Base-by-base conservation (phyloP, 768 basidiomycete species). In the Lactarius hatsudake region DNA sequence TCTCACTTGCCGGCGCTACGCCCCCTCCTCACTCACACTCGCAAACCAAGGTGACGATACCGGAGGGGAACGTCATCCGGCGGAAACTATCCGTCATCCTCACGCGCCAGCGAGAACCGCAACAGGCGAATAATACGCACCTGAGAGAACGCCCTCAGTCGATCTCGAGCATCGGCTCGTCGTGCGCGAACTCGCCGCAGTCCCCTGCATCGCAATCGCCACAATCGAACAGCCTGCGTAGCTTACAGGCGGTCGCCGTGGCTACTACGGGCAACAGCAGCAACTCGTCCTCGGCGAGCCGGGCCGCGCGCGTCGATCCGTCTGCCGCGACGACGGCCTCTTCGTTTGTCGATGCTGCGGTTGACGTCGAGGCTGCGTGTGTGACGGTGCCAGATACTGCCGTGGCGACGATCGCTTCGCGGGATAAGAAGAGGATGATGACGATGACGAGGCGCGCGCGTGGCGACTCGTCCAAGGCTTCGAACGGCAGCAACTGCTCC, bases 161-260 rank as follows among this genome's bases (percentile, higher is more conserved):
- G 1, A 75, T 85, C 70, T 81, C 83, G 26, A 90, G 88, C 73
- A 81, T 78, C 67, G 84, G 83, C 72, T 63, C 61, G 6, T 63
- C 62, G 2, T n/a, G 61, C n/a, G 45, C 20, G 3, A 34, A 34
- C 10, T 77, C 79, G 5, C 79, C 81, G 10, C 85, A 84, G 72
- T 75, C 48, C 0, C 48, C n/a, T 13, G 23, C 48, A 1, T 51
- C 48, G 3, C 48, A 51, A 51, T 77, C 79, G 3, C 79, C 81
- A 6, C 85, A 84, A 71, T 75, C 77, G 15, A 73, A 80, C 59
- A 90, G 89, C 71, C 67, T 88, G 72, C 80, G 84, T 48, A 87
- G 87, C 69, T 83, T 82, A 20, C 82, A 79, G 3, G 87, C 85
- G 13, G 81, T 78, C 12, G n/a, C n/a, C n/a, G 48, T 51, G 5